Evolutionary conservation across 2,329 filamentous ascomycete species (phyloP).

Genomic region (Xylaria multiplex): DNA sequence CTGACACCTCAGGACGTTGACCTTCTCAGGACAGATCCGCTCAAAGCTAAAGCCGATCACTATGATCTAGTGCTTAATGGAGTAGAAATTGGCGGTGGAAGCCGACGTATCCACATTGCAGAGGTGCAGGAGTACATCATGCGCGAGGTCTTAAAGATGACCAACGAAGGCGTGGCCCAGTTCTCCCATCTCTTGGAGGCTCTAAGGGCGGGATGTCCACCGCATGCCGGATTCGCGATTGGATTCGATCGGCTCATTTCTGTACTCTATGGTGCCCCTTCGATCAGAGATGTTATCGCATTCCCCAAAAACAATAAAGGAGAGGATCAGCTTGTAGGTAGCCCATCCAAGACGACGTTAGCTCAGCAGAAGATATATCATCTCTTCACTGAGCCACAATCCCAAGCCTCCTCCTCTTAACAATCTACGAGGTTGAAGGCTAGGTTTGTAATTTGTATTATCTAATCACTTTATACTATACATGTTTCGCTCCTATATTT

Average conservation of each 20-base stretch:
- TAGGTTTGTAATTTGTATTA: background rate
- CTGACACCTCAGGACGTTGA: slow-evolving; percentile 77
- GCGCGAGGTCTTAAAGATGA: slow-evolving; percentile 83
- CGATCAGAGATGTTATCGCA: slow-evolving; percentile 91
- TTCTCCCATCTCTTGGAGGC: slow-evolving; percentile 89
- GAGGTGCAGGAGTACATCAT: slow-evolving; percentile 86
- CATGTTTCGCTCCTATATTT: background rate
- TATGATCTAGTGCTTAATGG: slow-evolving; percentile 98
- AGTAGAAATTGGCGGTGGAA: slow-evolving; percentile 92
- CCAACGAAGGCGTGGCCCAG: slow-evolving; percentile 74
- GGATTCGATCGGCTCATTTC: slow-evolving; percentile 90
- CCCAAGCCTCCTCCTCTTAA: background rate
- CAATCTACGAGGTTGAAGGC: too few relatives aligned
- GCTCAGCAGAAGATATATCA: slow-evolving; percentile 44
- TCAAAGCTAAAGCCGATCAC: slow-evolving; percentile 81
- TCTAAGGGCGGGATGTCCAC: slow-evolving; percentile 85
- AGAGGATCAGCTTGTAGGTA: slow-evolving; percentile 83
- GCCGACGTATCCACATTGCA: slow-evolving; percentile 88
- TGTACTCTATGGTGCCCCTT: slow-evolving; percentile 78
- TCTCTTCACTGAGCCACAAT: slow-evolving; percentile 29
- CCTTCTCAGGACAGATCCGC: slow-evolving; percentile 75
- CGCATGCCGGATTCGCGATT: slow-evolving; percentile 91
- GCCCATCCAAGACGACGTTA: slow-evolving; percentile 60
- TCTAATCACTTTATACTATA: slow-evolving; percentile 12
- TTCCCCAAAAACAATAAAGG: slow-evolving; percentile 95